Evolutionary conservation across 2,329 filamentous ascomycete genomes (phyloP).

Genomic region (Beauveria sp.): DNA sequence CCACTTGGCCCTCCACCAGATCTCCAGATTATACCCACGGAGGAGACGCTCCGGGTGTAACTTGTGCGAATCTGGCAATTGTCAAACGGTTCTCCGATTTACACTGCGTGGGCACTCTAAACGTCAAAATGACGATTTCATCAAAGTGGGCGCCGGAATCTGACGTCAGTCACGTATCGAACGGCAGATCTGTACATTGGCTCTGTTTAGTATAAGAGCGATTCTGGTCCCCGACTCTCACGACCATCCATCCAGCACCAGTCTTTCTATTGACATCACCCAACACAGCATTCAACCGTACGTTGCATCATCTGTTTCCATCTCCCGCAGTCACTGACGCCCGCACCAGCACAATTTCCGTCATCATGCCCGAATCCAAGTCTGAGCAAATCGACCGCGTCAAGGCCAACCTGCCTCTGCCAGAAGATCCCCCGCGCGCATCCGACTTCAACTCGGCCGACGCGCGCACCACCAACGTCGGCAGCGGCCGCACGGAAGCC

Average conservation of each 20-base stretch:
- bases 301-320: too few relatives aligned
- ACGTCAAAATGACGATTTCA: not conserved
- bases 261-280: not conserved
- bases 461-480: constrained; percentile 60
- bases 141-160: not conserved
- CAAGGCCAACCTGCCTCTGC: constrained; percentile 68
- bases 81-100: not conserved
- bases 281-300: not conserved
- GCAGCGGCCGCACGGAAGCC: constrained; percentile 49
- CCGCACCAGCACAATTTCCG: not conserved
- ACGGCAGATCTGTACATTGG: too few relatives aligned
- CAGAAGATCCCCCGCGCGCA: constrained; percentile 66
- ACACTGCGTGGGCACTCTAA: not conserved
- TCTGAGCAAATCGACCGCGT: constrained; percentile 57
- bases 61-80: not conserved
- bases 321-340: too few relatives aligned
- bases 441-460: constrained; percentile 74
- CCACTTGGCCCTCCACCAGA: not conserved
- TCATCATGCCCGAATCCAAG: constrained; percentile 44
- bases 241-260: not conserved
- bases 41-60: not conserved
- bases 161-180: not conserved
- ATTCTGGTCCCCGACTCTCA: not conserved
- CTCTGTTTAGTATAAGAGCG: not conserved
- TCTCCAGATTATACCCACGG: not conserved